Percentiles rank a stretch among this genome's conserved stretches.
phyloP scores from a whole-genome alignment of 257 asterid species.

The Schizonepeta tenuifolia region DNA sequence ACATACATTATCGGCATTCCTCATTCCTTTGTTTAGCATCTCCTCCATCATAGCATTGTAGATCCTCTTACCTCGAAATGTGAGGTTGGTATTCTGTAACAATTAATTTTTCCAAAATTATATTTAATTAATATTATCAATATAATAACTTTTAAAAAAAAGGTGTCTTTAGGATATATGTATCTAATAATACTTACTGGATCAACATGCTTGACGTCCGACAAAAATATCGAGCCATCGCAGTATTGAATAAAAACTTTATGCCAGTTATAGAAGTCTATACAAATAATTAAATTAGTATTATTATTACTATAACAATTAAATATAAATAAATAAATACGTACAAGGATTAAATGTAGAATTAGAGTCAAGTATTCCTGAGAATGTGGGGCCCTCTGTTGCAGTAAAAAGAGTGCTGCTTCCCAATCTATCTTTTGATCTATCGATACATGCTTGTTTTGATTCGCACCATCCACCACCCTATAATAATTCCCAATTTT shows the following conservation, averaged over 20 bases:
- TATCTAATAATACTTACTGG: not conserved
- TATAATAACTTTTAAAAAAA: too few relatives aligned
- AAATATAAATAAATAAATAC: too few relatives aligned
- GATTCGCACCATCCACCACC: conserved; percentile 35
- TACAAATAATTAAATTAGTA: not conserved
- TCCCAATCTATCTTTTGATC: not conserved
- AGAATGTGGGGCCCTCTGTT: not conserved
- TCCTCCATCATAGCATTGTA: not conserved
- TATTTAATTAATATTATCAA: too few relatives aligned
- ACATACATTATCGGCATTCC: not conserved
- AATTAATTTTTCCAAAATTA: too few relatives aligned
- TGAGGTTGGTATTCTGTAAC: not conserved
- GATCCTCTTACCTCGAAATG: not conserved
- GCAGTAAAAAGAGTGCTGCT: not conserved
- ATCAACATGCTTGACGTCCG: not conserved
- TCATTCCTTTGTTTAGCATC: not conserved
- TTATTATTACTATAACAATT: not conserved
- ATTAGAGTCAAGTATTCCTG: not conserved
- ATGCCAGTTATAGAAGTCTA: not conserved
- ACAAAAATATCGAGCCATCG: not conserved
- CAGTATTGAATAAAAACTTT: not conserved
- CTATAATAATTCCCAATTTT: too few relatives aligned
- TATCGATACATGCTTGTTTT: not conserved
- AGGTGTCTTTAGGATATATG: too few relatives aligned
- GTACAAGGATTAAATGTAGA: not conserved